Conservation (phyloP, 2,329 filamentous ascomycete genomes). For the Dendrostoma leiphaemia region DNA sequence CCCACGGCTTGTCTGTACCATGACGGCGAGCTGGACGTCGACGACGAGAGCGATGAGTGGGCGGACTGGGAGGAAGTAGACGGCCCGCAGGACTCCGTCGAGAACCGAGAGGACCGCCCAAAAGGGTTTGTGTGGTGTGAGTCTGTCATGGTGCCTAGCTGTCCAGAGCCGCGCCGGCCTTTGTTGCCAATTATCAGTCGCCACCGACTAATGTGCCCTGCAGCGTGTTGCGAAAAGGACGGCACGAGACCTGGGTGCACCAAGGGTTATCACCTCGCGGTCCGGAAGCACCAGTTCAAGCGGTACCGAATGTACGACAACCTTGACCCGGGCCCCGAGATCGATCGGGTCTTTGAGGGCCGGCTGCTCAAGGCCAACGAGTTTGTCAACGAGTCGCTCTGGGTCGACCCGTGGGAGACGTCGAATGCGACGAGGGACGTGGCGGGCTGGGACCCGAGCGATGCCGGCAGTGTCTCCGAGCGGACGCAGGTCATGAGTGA, state of each 20-base stretch:
- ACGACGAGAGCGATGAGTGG: background rate
- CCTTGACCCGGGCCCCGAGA: background rate
- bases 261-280: constrained; percentile 8
- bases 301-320: background rate
- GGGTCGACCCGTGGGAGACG: background rate
- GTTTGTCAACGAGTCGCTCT: constrained; percentile 12
- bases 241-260: constrained; percentile 8
- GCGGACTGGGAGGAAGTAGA: background rate
- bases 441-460: background rate
- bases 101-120: constrained; percentile 6
- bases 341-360: constrained; percentile 10
- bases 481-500: constrained; percentile 3
- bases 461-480: background rate
- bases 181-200: too few species aligned
- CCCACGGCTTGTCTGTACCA: constrained; percentile 13
- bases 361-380: constrained; percentile 11
- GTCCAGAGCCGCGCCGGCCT: too few species aligned
- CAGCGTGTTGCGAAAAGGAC: constrained; percentile 10
- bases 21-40: background rate
- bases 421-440: background rate
- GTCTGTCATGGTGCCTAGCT: too few species aligned
- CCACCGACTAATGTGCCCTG: background rate
- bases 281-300: constrained; percentile 9
- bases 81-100: background rate
- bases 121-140: constrained; percentile 11